A percentile compares a stretch with the other conserved stretches of the same genome.
These are phyloP conservation scores for Scedosporium apiospermum DNA, from an alignment of 2,329 filamentous ascomycete genomes.

Conservation along the genomic window DNA sequence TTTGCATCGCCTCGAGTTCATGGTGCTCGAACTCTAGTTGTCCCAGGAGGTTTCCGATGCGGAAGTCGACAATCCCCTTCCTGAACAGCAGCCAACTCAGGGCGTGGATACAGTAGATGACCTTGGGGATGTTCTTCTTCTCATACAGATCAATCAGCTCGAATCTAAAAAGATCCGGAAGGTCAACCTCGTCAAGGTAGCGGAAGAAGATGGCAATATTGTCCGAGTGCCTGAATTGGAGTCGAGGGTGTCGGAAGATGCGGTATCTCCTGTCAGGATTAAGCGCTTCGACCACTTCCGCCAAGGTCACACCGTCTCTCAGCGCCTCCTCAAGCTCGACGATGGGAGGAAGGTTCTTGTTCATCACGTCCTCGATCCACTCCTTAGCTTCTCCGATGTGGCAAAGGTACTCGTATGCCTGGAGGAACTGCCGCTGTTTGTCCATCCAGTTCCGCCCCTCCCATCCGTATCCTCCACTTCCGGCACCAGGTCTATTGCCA, in stretches of 20 bases:
- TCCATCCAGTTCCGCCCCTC: conserved; percentile 95
- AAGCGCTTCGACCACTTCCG: conserved; percentile 85
- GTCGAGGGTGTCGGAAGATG: conserved; percentile 75
- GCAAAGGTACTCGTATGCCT: conserved; percentile 96
- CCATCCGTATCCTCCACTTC: conserved; percentile 54
- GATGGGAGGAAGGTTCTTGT: conserved; percentile 79
- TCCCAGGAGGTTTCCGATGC: conserved; percentile 92
- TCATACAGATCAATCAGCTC: conserved; percentile 97
- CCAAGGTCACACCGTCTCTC: conserved; percentile 85
- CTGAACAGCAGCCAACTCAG: conserved; percentile 95
- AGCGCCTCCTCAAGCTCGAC: conserved; percentile 89
- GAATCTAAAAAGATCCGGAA: conserved; percentile 93
- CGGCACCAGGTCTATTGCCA: conserved; percentile 13
- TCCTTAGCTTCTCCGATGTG: conserved; percentile 98
- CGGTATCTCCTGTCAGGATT: conserved; percentile 66
- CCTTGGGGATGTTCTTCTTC: conserved; percentile 98
- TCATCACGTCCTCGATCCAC: conserved; percentile 91
- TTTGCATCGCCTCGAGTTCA: conserved; percentile 93
- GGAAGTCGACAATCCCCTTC: conserved; percentile 89
- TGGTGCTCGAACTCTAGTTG: conserved; percentile 97
- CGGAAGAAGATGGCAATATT: conserved; percentile 96
- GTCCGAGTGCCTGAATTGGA: conserved; percentile 94
- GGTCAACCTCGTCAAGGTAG: conserved; percentile 80
- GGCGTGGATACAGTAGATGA: conserved; percentile 97
- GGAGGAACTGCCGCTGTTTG: conserved; percentile 89